Base-by-base conservation (phyloP, 495 filamentous ascomycete genomes). In the Cetradonia linearis region DNA sequence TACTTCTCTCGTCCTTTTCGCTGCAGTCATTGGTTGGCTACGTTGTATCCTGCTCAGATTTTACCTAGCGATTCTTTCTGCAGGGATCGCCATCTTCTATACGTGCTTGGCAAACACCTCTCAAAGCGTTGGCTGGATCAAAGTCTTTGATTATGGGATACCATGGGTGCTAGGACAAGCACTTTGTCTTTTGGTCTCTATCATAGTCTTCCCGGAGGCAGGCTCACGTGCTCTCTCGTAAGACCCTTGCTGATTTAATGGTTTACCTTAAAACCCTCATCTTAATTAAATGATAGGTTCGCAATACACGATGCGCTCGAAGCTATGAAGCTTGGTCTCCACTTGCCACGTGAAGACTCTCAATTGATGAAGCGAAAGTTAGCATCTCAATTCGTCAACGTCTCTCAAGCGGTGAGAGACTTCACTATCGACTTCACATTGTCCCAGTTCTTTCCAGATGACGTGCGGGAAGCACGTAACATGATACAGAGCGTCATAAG, bases 151-250 rank as follows among this genome's bases (percentile, higher is more conserved):
- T 55, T 83, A 81, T 67, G 80, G 74, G 2, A 69, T 82, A 42
- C 80, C 80, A n/a, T 83, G 79, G 79, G 63, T 77, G 16, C 62
- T 81, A 27, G 80, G 80, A 6, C 77, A 83, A 62, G 76, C 69
- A 6, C 69, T 83, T 48, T 73, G 72, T 61, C 66, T 82, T 23
- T 48, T 76, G 20, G 66, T 82, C 38, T 76, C 76, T 63, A 63
- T 69, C 20, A 50, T 67, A 16, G 64, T 83, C 25, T 72, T 74
- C 58, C 80, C 80, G 13, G 81, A 80, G 67, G 75, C 77, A 55
- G 80, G 80, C 20, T 73, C 80, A 28, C 74, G 77, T 53, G 69
- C 74, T 49, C 62, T 83, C 30, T 76, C 77, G 72, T 74, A 68
- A 64, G 67, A 56, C 37, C 14, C 18, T 59, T 31, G 42, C 3